A percentile compares a stretch with the other conserved stretches of the same genome.
Evolutionary conservation across 768 basidiomycete species (phyloP).

Genomic region (Chlorophyllum brunneum): DNA sequence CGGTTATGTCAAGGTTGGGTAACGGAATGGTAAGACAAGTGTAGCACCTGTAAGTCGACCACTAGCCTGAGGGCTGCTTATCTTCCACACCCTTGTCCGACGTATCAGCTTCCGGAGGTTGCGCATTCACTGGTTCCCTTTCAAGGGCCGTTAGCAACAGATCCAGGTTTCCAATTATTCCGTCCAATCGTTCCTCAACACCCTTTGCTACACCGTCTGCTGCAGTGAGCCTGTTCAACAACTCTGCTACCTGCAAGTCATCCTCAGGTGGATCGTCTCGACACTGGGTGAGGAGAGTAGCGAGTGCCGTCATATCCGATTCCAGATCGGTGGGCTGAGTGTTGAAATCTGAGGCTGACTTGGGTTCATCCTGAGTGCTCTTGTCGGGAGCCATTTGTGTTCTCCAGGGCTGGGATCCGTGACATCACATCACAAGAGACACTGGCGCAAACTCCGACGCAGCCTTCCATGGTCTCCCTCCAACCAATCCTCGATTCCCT

Average conservation of each 20-base stretch:
- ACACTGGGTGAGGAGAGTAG: constrained; percentile 6
- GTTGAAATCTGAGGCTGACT: constrained; percentile 17
- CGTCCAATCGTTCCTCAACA: constrained; percentile 62
- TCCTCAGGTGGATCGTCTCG: constrained; percentile 4
- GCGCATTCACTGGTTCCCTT: constrained; percentile 3
- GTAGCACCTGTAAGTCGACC: not conserved
- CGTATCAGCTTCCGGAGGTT: not conserved
- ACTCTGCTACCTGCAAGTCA: constrained; percentile 35
- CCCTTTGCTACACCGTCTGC: constrained; percentile 58
- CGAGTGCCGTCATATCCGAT: constrained; percentile 32
- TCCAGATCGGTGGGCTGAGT: constrained; percentile 20
- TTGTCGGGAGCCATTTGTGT: constrained; percentile 7
- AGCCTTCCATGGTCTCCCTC: constrained; percentile 44
- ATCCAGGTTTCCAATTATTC: constrained; percentile 56
- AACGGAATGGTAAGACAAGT: no score
- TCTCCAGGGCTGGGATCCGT: not conserved
- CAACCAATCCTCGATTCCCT: constrained; percentile 47
- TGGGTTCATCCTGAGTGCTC: constrained; percentile 3
- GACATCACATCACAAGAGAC: constrained; percentile 11
- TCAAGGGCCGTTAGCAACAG: constrained; percentile 45
- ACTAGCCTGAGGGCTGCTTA: not conserved
- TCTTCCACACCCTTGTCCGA: not conserved
- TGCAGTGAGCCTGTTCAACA: constrained; percentile 50
- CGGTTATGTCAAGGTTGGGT: not conserved
- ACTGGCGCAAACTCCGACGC: constrained; percentile 21